Evolutionary conservation across 2,329 filamentous ascomycete species (phyloP), one percentile per base, ranked within the genome.

Genomic region (Epichloe sylvatica): DNA sequence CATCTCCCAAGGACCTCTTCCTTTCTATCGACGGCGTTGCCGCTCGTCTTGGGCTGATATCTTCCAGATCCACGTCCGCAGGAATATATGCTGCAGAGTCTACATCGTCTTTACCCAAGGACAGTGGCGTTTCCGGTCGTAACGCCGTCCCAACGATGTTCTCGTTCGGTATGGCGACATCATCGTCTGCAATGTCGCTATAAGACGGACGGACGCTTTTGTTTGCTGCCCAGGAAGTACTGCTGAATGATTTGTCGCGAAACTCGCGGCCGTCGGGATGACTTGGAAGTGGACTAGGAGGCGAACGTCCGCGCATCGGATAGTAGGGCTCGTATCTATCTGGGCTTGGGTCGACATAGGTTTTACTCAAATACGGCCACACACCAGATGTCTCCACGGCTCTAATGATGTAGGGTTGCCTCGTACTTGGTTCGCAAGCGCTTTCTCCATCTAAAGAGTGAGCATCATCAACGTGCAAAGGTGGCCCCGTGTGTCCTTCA

Each of bases 271-370:
- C 59, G 44, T 66, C 71, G 47, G 64, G 61, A 52, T 72, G 67
- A 51, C 67, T 73, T 19, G 72, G 70, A 36, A 70, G 58, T 12
- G 72, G 72, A 39, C 74, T 76, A 0, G 75, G 73, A 1, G 75
- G 75, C 23, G 76, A 79, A 33, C 76, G 69, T 5, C 76, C 76
- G 42, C 76, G 66, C 11, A 65, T 67, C 5, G 72, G 70, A 54
- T 71, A 73, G 56, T 71, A 70, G 1, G 67, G 62, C 34, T 75
- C 71, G 17, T 72, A 53, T 60, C 60, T 45, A 54, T 64, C 45
- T 51, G 63, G 49, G 57, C 59, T 58, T 60, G 60, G 53, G 41
- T 69, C 64, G 41, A 64, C 63, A 51, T 67, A 67, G 1, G 64
- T 62, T 36, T 65, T 65, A 30, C 62, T 62, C 45, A 64, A 64